A percentile compares a stretch with the other conserved stretches of the same genome.
Evolutionary conservation across 371 early-diverging fungal genomes (phyloP).

Genomic region (Mucor piriformis): DNA sequence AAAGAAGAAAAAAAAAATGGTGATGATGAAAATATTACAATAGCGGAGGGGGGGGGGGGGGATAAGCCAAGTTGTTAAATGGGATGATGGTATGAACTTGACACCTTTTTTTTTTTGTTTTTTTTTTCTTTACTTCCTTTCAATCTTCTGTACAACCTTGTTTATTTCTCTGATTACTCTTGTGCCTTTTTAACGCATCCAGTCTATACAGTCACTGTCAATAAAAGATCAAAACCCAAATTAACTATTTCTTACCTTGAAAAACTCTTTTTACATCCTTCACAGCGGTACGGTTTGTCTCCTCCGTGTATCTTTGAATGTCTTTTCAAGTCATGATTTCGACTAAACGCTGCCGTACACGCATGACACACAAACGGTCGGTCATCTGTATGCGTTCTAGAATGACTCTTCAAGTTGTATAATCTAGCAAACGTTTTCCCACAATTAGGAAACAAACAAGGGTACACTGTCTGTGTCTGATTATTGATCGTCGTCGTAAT

Average conservation of each 20-base stretch:
- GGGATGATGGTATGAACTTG: constrained; percentile 3
- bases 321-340: constrained; percentile 88
- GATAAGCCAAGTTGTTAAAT: neutral
- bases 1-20: neutral
- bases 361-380: constrained; percentile 78
- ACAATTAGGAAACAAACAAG: constrained; percentile 72
- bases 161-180: constrained; percentile 52
- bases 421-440: constrained; percentile 76
- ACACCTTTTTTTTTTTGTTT: neutral
- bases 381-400: constrained; percentile 78
- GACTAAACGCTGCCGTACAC: constrained; percentile 78
- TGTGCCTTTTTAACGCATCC: constrained; percentile 57
- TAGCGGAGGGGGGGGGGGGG: neutral
- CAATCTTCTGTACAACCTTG: constrained; percentile 29
- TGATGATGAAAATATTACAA: constrained; percentile 3
- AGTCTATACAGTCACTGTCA: constrained; percentile 26
- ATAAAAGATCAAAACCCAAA: neutral
- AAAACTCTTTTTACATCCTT: constrained; percentile 83
- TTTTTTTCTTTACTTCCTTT: neutral
- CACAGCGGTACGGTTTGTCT: constrained; percentile 80
- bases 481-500: constrained; percentile 55
- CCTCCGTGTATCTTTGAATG: constrained; percentile 89
- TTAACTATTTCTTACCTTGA: constrained; percentile 38
- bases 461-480: constrained; percentile 55
- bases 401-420: constrained; percentile 82